phyloP scores from a whole-genome alignment of 2,329 filamentous ascomycete genomes.

The Pseudopyricularia javanii region DNA sequence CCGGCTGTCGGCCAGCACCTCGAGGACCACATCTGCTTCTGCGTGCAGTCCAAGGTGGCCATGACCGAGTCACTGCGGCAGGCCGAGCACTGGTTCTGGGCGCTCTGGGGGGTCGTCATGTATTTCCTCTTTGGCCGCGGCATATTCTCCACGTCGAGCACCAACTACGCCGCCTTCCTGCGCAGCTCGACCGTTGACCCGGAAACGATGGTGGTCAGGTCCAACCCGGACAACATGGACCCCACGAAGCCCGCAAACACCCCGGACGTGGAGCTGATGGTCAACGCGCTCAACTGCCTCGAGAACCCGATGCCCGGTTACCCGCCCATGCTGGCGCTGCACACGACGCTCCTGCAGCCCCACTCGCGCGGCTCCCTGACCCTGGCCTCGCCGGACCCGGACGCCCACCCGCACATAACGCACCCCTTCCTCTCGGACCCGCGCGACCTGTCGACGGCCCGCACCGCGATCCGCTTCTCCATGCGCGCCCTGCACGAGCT shows the following conservation, averaged over 20 bases:
- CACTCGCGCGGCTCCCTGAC: conserved; percentile 16
- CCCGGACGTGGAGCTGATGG: conserved; percentile 18
- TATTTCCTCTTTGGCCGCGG: conserved; percentile 16
- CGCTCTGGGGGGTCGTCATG: conserved; percentile 16
- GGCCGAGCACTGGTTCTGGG: conserved; percentile 9
- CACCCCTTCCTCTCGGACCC: conserved; percentile 17
- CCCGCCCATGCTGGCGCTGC: conserved; percentile 11
- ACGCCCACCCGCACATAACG: conserved; percentile 16
- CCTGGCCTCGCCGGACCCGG: conserved; percentile 21
- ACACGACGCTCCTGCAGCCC: conserved; percentile 16
- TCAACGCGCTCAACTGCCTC: conserved; percentile 23
- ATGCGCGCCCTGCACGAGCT: conserved; percentile 17
- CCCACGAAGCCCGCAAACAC: conserved; percentile 10
- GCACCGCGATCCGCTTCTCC: conserved; percentile 16
- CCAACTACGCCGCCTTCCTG: conserved; percentile 11
- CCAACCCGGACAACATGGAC: conserved; percentile 8
- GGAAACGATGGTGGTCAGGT: conserved; percentile 11
- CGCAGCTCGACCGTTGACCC: conserved; percentile 15
- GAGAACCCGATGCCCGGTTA: conserved; percentile 16
- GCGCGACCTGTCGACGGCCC: conserved; percentile 13
- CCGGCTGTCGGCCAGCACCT: conserved; percentile 14
- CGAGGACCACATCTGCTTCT: conserved; percentile 15
- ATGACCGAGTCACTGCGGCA: conserved; percentile 11
- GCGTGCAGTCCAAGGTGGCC: conserved; percentile 14
- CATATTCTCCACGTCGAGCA: conserved; percentile 10